A percentile compares a stretch with the other conserved stretches of the same genome.
These are phyloP conservation scores for Cladosporium cucumerinum DNA, from an alignment of 2,329 filamentous ascomycete species.

Conservation along the genomic window DNA sequence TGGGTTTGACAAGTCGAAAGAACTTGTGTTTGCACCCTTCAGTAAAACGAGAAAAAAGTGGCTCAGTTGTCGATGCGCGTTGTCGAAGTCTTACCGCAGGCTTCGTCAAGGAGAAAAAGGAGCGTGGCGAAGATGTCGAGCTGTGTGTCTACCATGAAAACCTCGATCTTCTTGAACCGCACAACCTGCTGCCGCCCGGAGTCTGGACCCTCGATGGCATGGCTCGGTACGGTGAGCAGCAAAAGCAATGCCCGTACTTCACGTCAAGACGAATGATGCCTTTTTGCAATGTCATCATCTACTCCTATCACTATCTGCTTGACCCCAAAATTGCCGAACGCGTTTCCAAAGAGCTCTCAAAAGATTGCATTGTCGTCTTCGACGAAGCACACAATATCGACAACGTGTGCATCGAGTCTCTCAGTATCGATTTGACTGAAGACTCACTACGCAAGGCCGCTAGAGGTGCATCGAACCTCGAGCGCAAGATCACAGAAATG, in stretches of 20 bases:
- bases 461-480: slow-evolving; percentile 83
- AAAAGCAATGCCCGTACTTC: slow-evolving; percentile 98
- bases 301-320: slow-evolving; percentile 96
- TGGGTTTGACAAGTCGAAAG: slow-evolving; percentile 93
- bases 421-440: slow-evolving; percentile 95
- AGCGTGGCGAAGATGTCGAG: slow-evolving; percentile 89
- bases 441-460: slow-evolving; percentile 90
- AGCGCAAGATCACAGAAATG: slow-evolving; percentile 89
- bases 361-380: slow-evolving; percentile 97
- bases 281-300: slow-evolving; percentile 99
- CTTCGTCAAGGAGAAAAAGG: slow-evolving; percentile 97
- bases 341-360: slow-evolving; percentile 91
- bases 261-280: slow-evolving; percentile 97
- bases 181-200: slow-evolving; percentile 89
- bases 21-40: slow-evolving; percentile 95
- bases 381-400: slow-evolving; percentile 99
- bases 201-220: slow-evolving; percentile 94
- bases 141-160: slow-evolving; percentile 98
- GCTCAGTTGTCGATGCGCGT: slow-evolving; percentile 86
- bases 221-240: slow-evolving; percentile 82
- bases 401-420: slow-evolving; percentile 96
- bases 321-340: slow-evolving; percentile 97
- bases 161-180: slow-evolving; percentile 87
- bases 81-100: slow-evolving; percentile 94
- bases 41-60: slow-evolving; percentile 94